Base-by-base conservation (phyloP, 306 rosid genomes). In the Corylus americana region DNA sequence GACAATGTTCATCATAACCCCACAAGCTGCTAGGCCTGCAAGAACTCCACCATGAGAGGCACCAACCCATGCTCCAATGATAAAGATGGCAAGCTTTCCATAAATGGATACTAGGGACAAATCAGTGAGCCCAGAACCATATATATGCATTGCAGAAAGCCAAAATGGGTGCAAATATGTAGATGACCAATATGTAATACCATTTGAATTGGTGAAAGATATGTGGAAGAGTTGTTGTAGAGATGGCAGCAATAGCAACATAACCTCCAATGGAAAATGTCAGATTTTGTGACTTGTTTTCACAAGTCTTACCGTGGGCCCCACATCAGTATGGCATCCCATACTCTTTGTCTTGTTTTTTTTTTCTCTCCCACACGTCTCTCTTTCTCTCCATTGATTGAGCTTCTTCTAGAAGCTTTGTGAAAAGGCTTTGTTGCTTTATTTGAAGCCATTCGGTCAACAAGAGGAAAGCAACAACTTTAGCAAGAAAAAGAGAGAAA, bases 1-100 rank as follows among this genome's bases (percentile, higher is more conserved):
- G 27, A 75, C 78, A 27, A 75, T 75, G 58, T 58, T 75, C 78
- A 75, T 75, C 71, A 75, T 75, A 3, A 75, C 78, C 13, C 78
- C 78, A 75, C 78, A 75, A 35, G 78, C 71, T 22, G 78, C 78
- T 2, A 75, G 71, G 17, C 78, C 78, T 22, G 78, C 78, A 22
- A 75, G 9, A 5, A 75, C 78, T 27, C 78, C 78, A 11, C 59
- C 78, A 47, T 61, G 71, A n/a, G 55, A 8, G 0, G 55, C 47
- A 42, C 78, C 78, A 2, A 58, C 78, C 78, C 78, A 75, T 3
- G 58, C 71, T 11, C 78, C 70, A 48, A 75, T 59, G 1, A 0
- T 61, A 20, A 75, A 59, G 70, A 75, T 75, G 57, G 71, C 78
- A 22, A 75, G 78, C 45, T 58, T 75, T 1, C 78, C 78, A 48